These are phyloP conservation scores for Phytophthora megakarya DNA, from an alignment of 352 stramenopile genomes.

Conservation along the genomic window DNA sequence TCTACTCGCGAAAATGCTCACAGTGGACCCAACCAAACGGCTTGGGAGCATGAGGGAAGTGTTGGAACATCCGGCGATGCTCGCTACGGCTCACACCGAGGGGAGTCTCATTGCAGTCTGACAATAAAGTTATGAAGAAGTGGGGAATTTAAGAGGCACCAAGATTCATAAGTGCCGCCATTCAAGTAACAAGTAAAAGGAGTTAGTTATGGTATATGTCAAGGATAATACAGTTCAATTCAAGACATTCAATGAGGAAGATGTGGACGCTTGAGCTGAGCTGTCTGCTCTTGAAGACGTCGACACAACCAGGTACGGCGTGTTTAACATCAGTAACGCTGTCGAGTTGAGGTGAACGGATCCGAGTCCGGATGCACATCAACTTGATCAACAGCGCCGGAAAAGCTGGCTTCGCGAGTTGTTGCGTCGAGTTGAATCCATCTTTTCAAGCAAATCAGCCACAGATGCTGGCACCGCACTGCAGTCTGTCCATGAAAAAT, in stretches of 20 bases:
- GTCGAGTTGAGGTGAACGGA: constrained; percentile 16
- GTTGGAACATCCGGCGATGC: constrained; percentile 49
- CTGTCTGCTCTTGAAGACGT: no score
- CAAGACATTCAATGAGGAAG: neutral
- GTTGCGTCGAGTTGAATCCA: constrained; percentile 11
- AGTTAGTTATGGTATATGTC: constrained; percentile 34
- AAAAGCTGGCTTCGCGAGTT: constrained; percentile 29
- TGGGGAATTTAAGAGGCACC: constrained; percentile 11
- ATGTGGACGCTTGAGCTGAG: no score
- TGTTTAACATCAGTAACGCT: constrained; percentile 19
- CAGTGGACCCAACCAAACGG: constrained; percentile 39
- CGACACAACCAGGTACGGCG: constrained; percentile 13
- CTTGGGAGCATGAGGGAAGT: constrained; percentile 38
- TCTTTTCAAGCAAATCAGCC: constrained; percentile 20
- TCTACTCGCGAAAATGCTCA: constrained; percentile 48
- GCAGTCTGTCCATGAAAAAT: constrained; percentile 14
- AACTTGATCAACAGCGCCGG: constrained; percentile 16
- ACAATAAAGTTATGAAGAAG: constrained; percentile 14
- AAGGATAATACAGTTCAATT: constrained; percentile 37
- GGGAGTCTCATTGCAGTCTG: constrained; percentile 33
- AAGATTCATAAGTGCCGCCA: constrained; percentile 29
- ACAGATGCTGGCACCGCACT: constrained; percentile 11
- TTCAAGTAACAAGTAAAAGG: constrained; percentile 21
- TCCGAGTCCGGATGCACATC: neutral
- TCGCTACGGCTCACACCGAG: constrained; percentile 39